These are phyloP conservation scores for Penicillium psychrosexuale DNA, from an alignment of 2,329 filamentous ascomycete species.

Conservation along the genomic window DNA sequence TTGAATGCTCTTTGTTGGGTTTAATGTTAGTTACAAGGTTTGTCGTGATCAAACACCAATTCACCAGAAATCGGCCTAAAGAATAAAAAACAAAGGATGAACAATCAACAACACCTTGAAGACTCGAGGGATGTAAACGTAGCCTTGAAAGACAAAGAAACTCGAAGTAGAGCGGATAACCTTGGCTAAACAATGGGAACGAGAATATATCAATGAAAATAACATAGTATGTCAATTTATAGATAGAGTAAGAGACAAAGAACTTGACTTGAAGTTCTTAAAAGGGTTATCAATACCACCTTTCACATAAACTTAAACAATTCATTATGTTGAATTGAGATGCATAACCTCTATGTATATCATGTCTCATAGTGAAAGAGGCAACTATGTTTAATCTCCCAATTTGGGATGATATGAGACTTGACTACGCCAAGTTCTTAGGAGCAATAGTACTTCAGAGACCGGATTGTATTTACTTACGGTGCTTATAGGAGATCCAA, in stretches of 20 bases:
- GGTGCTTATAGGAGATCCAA: background rate
- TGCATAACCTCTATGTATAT: background rate
- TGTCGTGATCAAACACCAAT: background rate
- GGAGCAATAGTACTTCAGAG: background rate
- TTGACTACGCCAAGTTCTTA: background rate
- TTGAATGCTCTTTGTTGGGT: background rate
- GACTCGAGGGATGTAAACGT: background rate
- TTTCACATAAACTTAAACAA: background rate
- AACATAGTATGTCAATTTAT: background rate
- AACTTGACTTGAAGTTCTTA: background rate
- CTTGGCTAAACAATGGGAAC: background rate
- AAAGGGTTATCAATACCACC: background rate
- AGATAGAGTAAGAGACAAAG: background rate
- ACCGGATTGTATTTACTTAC: background rate
- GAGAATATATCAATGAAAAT: background rate
- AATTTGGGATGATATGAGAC: background rate
- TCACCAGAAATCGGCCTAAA: background rate
- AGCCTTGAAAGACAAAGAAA: background rate
- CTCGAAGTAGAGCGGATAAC: background rate
- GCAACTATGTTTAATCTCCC: background rate
- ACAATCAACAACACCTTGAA: background rate
- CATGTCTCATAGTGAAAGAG: background rate
- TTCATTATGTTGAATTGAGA: background rate
- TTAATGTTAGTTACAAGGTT: background rate
- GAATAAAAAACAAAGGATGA: background rate